A percentile compares a stretch with the other conserved stretches of the same genome.
Conservation (phyloP, 108 stramenopile genomes). For the Skeletonema tropicum region DNA sequence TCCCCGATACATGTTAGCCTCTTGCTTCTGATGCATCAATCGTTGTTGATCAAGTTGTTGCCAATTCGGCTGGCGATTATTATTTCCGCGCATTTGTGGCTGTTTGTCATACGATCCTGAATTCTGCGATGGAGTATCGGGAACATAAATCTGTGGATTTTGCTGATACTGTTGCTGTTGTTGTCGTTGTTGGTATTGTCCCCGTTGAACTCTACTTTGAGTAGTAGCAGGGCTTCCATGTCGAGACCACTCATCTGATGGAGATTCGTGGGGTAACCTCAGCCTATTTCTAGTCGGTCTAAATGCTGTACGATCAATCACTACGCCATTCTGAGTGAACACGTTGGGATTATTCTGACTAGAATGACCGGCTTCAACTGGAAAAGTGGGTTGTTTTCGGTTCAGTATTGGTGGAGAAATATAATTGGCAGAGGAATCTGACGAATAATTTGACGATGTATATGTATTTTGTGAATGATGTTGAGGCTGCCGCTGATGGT, state of each 20-base stretch:
- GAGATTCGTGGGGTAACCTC: slow-evolving; percentile 25
- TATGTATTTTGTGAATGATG: not conserved
- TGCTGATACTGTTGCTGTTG: slow-evolving; percentile 7
- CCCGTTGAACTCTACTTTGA: not conserved
- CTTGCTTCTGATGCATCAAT: slow-evolving; percentile 22
- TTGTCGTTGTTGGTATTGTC: not conserved
- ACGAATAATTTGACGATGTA: not conserved
- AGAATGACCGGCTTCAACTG: not conserved
- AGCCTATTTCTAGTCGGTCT: not conserved
- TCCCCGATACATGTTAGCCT: slow-evolving; percentile 10
- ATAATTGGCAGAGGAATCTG: slow-evolving; percentile 3
- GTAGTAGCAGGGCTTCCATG: not conserved
- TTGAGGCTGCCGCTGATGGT: slow-evolving; percentile 17
- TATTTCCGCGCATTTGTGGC: not conserved
- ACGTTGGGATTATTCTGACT: not conserved
- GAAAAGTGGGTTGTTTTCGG: slow-evolving; percentile 10
- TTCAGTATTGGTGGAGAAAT: slow-evolving; percentile 15
- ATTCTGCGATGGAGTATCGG: not conserved
- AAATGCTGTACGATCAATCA: slow-evolving; percentile 1
- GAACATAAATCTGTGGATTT: not conserved
- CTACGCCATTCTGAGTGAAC: slow-evolving; percentile 4
- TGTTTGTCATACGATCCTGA: not conserved
- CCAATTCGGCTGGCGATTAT: slow-evolving; percentile 30
- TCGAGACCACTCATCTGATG: slow-evolving; percentile 17
- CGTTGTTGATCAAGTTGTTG: slow-evolving; percentile 28